Conservation (phyloP, 2,329 filamentous ascomycete species). For the Curvularia verruculosa region DNA sequence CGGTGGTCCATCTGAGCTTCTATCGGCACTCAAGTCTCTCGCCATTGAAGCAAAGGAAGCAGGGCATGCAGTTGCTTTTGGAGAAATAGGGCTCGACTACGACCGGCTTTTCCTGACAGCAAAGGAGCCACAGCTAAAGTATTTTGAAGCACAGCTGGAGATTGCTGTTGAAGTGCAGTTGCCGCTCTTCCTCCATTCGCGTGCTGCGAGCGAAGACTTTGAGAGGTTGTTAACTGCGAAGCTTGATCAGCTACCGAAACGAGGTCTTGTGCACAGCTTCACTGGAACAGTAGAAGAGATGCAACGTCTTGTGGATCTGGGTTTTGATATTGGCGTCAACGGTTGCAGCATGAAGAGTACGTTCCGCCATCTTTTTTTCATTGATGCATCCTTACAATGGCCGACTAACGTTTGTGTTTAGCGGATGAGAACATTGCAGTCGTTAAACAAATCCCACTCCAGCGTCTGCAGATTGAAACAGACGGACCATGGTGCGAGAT, state of each 20-base stretch:
- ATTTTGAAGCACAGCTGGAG: slow-evolving; percentile 82
- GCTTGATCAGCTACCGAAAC: slow-evolving; percentile 70
- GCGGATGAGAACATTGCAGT: slow-evolving; percentile 77
- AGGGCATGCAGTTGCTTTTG: slow-evolving; percentile 77
- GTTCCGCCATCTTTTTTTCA: neutral
- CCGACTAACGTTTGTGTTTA: slow-evolving; percentile 7
- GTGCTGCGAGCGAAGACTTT: slow-evolving; percentile 87
- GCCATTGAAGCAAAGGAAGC: slow-evolving; percentile 64
- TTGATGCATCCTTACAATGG: neutral
- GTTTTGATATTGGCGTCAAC: slow-evolving; percentile 92
- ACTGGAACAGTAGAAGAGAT: slow-evolving; percentile 89
- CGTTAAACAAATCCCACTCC: slow-evolving; percentile 77
- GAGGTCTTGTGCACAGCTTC: slow-evolving; percentile 92
- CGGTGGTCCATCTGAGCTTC: slow-evolving; percentile 61
- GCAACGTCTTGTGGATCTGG: slow-evolving; percentile 76
- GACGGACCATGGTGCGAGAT: slow-evolving; percentile 98
- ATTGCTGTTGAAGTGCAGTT: slow-evolving; percentile 78
- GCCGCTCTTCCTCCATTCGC: slow-evolving; percentile 89
- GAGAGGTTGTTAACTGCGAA: slow-evolving; percentile 64
- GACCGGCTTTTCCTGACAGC: slow-evolving; percentile 85
- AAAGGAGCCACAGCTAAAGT: slow-evolving; percentile 79
- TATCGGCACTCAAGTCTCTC: slow-evolving; percentile 68
- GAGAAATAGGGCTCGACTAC: slow-evolving; percentile 96
- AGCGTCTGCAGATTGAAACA: slow-evolving; percentile 89
- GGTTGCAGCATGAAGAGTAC: slow-evolving; percentile 90